Percentiles rank a stretch among this genome's conserved stretches.
Evolutionary conservation across 2,329 filamentous ascomycete genomes (phyloP).

Genomic region (Pezicula carpinea): DNA sequence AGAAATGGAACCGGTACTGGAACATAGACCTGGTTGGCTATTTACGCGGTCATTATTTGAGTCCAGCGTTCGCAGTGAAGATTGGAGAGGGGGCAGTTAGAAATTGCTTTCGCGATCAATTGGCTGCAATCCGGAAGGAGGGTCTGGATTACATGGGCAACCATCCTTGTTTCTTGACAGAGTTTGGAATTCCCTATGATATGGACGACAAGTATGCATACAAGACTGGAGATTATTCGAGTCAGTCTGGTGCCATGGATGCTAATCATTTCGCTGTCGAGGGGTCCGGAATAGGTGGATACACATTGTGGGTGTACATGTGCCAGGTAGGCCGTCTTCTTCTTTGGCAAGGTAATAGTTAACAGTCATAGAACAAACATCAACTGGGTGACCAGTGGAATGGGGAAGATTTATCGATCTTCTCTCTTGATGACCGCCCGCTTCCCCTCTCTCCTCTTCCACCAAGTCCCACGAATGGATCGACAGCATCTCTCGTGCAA

Average conservation of each 20-base stretch:
- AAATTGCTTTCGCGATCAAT: slow-evolving; percentile 86
- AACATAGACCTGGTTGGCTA: slow-evolving; percentile 95
- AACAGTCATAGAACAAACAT: slow-evolving; percentile 66
- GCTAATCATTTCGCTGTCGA: slow-evolving; percentile 94
- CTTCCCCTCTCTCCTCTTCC: slow-evolving; percentile 49
- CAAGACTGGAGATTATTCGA: slow-evolving; percentile 90
- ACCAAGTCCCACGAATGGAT: slow-evolving; percentile 36
- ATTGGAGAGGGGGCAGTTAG: slow-evolving; percentile 90
- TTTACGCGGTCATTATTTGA: slow-evolving; percentile 80
- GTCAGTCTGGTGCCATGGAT: slow-evolving; percentile 87
- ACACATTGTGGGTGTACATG: slow-evolving; percentile 85
- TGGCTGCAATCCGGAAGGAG: slow-evolving; percentile 77
- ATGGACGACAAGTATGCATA: slow-evolving; percentile 98
- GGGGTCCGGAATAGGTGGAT: slow-evolving; percentile 76
- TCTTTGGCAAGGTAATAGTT: slow-evolving; percentile 13
- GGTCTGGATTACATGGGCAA: slow-evolving; percentile 83
- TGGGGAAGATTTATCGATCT: slow-evolving; percentile 91
- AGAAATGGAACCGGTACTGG: slow-evolving; percentile 97
- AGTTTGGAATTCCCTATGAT: slow-evolving; percentile 97
- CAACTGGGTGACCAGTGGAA: slow-evolving; percentile 94
- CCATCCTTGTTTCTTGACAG: slow-evolving; percentile 84
- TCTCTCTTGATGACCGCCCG: slow-evolving; percentile 73
- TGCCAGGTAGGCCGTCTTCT: slow-evolving; percentile 49
- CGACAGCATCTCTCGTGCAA: slow-evolving; percentile 40
- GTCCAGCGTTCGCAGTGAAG: slow-evolving; percentile 87